phyloP scores from a whole-genome alignment of 163 green algal genomes.

The Volvox carteri region DNA sequence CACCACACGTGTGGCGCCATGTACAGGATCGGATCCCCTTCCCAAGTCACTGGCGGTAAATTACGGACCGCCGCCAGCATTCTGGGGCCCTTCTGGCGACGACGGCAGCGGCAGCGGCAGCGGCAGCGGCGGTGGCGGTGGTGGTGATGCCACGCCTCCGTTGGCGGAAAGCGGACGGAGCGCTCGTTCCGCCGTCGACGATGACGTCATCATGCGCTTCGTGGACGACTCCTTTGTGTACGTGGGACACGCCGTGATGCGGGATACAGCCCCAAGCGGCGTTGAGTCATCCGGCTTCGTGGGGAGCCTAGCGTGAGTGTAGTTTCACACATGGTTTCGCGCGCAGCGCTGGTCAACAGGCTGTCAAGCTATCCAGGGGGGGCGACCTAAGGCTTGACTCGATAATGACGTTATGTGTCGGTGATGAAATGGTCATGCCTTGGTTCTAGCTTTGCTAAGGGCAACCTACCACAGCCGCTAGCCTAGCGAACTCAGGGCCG shows the following conservation, averaged over 20 bases:
- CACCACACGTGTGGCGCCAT: too few relatives aligned
- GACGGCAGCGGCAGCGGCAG: background rate
- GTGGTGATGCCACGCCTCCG: background rate
- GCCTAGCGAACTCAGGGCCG: too few relatives aligned
- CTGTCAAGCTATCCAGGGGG: too few relatives aligned
- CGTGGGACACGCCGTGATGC: background rate
- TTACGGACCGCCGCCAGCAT: too few relatives aligned
- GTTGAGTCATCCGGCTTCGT: background rate
- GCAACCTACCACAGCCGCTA: too few relatives aligned
- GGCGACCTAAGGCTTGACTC: too few relatives aligned
- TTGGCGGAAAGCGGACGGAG: background rate
- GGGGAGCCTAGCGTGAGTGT: slow-evolving; percentile 2
- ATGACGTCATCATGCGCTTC: background rate
- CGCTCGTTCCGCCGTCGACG: background rate
- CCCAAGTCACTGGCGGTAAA: background rate
- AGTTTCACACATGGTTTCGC: too few relatives aligned
- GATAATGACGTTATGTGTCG: too few relatives aligned
- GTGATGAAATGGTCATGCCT: too few relatives aligned
- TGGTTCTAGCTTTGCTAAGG: too few relatives aligned
- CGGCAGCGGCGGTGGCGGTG: too few relatives aligned
- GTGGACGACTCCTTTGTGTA: slow-evolving; percentile 13
- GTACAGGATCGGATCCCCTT: background rate
- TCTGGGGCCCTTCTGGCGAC: background rate
- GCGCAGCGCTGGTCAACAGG: too few relatives aligned
- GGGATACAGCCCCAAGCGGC: background rate